Evolutionary conservation across 2,329 filamentous ascomycete species (phyloP), one percentile per base, ranked within the genome.

Genomic region (Claviceps digitariae): DNA sequence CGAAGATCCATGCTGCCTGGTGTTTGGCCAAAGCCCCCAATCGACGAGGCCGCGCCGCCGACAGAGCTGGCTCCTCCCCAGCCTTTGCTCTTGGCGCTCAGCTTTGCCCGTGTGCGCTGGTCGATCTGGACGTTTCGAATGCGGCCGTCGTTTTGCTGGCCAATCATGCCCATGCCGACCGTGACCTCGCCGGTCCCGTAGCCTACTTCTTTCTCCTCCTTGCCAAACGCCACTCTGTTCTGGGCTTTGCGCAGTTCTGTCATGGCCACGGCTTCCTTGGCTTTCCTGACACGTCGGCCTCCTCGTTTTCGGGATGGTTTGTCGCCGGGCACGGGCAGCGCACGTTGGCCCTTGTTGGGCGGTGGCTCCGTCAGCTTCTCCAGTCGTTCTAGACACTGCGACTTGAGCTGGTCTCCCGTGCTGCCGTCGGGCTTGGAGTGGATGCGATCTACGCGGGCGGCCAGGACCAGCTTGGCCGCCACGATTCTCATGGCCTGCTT

Each of bases 231-330:
- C 80, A 98, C 85, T 52, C 93, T 82, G 71, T 98, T 98, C 70
- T 97, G 93, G 4, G 90, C 90, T 68, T 97, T 96, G 59, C 90
- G 84, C 31, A 98, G 74, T 53, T 98, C 93, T 0, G 93, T 98
- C 89, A 96, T 95, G 56, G 93, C 91, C 7, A 88, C 88, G 4
- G 91, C 90, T 69, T 95, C 93, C 77, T 98, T 98, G 56, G 91
- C 91, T 69, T 95, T 95, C 54, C 93, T 77, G 13, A 90, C 93
- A 59, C 90, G 78, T 53, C 91, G 78, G 51, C 93, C 93, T 67
- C 93, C 93, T 58, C 93, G 86, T 68, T 98, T 98, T 36, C 90
- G 79, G 0, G 87, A 83, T 1, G 90, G 93, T 67, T 97, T 98
- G 69, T 98, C 93, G 64, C 97, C 93, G 0, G 93, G 93, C 0